Percentiles rank a stretch among this genome's conserved stretches.
phyloP scores from a whole-genome alignment of 1,284 basidiomycete species.

The Cutaneotrichosporon spelunceum region DNA sequence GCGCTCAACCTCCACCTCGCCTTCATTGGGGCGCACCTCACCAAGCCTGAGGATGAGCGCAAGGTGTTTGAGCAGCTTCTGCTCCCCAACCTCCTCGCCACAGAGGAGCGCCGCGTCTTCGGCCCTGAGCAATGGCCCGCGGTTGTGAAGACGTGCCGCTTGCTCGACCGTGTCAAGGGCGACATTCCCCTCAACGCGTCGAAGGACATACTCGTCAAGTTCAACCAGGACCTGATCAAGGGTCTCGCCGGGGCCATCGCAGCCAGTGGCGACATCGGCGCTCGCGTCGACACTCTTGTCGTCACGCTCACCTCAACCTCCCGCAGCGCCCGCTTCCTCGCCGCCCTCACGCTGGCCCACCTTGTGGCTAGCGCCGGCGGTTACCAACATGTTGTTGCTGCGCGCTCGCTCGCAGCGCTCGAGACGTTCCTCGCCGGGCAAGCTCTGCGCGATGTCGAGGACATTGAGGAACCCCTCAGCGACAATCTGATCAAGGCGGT shows the following conservation, averaged over 20 bases:
- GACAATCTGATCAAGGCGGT: slow-evolving; percentile 28
- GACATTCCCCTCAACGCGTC: slow-evolving; percentile 11
- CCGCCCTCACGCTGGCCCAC: slow-evolving; percentile 22
- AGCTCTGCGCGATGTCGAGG: slow-evolving; percentile 23
- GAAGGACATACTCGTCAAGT: slow-evolving; percentile 15
- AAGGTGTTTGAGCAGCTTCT: slow-evolving; percentile 62
- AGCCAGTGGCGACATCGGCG: slow-evolving; percentile 20
- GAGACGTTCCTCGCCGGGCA: slow-evolving; percentile 18
- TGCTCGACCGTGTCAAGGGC: slow-evolving; percentile 16
- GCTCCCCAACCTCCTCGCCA: slow-evolving; percentile 70
- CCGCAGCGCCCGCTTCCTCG: slow-evolving; percentile 17
- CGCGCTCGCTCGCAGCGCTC: slow-evolving; percentile 47
- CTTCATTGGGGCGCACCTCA: slow-evolving; percentile 61
- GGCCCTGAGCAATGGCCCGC: slow-evolving; percentile 60
- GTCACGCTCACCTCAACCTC: slow-evolving; percentile 9
- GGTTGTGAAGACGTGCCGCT: slow-evolving; percentile 14
- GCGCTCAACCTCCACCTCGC: slow-evolving; percentile 59
- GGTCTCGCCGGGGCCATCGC: slow-evolving; percentile 17
- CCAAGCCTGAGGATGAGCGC: slow-evolving; percentile 48
- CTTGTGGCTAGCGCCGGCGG: slow-evolving; percentile 20
- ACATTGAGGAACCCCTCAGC: slow-evolving; percentile 24
- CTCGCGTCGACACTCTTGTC: slow-evolving; percentile 20
- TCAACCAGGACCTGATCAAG: slow-evolving; percentile 21
- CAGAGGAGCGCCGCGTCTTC: slow-evolving; percentile 65
- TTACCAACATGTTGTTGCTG: slow-evolving; percentile 50